phyloP scores from a whole-genome alignment of 1,284 basidiomycete genomes.

The Tetrapyrgos nigripes region DNA sequence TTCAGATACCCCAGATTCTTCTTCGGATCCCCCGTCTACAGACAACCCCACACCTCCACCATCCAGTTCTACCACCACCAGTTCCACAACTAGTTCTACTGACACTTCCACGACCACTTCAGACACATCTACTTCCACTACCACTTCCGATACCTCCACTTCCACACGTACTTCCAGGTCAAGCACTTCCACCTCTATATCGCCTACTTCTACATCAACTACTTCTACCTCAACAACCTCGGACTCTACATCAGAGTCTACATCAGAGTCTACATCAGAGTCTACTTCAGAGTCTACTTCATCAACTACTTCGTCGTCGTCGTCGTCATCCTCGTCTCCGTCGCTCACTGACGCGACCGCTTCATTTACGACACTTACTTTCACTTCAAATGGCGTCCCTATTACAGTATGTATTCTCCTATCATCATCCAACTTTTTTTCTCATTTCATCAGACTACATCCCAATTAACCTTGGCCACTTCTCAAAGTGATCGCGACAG shows the following conservation, averaged over 20 bases:
- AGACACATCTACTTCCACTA: not conserved
- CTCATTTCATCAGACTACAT: not conserved
- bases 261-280: slow-evolving; percentile 19
- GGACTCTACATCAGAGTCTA: slow-evolving; percentile 12
- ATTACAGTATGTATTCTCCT: not conserved
- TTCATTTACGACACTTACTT: slow-evolving; percentile 16
- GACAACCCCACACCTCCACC: not conserved
- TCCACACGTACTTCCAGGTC: not conserved
- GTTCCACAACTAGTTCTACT: not conserved
- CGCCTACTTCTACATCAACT: not conserved
- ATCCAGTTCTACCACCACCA: not conserved
- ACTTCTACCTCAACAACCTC: slow-evolving; percentile 7
- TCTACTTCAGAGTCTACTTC: not conserved
- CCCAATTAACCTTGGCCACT: slow-evolving; percentile 22
- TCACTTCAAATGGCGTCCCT: slow-evolving; percentile 12
- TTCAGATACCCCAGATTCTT: not conserved
- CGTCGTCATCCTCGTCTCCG: not conserved
- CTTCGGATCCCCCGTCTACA: not conserved
- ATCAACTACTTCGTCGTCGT: too few species aligned
- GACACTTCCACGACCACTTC: not conserved
- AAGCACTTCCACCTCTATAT: slow-evolving; percentile 1
- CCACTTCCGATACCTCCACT: not conserved
- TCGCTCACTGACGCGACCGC: slow-evolving; percentile 18
- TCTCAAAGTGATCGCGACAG: slow-evolving; percentile 18
- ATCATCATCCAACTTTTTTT: not conserved